These are phyloP conservation scores for Metschnikowia aberdeeniae DNA, from an alignment of 805 yeast genomes.

Conservation along the genomic window DNA sequence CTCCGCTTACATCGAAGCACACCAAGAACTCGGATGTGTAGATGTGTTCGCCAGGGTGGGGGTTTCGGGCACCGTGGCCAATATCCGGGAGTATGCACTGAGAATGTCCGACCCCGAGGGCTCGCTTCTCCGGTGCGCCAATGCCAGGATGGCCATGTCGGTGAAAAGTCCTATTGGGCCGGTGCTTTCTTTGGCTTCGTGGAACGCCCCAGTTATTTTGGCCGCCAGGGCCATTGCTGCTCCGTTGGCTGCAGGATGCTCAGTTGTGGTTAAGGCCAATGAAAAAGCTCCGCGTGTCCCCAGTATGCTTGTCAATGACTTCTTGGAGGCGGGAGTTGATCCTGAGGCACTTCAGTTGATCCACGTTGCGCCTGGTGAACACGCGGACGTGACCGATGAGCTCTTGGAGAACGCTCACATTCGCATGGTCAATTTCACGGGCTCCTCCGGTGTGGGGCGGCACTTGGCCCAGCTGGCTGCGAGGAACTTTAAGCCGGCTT, in stretches of 20 bases:
- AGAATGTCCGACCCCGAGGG: slow-evolving; percentile 18
- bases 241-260: slow-evolving; percentile 48
- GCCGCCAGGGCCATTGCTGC: slow-evolving; percentile 37
- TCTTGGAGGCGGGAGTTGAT: slow-evolving; percentile 40
- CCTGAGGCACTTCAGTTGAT: slow-evolving; percentile 31
- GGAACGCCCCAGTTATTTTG: slow-evolving; percentile 47
- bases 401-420: slow-evolving; percentile 26
- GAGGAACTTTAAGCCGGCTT: slow-evolving; percentile 34
- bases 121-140: slow-evolving; percentile 9
- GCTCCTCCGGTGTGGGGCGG: slow-evolving; percentile 40
- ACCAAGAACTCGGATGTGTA: slow-evolving; percentile 10
- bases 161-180: slow-evolving; percentile 42
- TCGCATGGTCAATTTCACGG: slow-evolving; percentile 43
- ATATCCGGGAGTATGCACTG: slow-evolving; percentile 11
- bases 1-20: slow-evolving; percentile 9
- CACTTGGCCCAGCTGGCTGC: slow-evolving; percentile 36
- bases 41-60: slow-evolving; percentile 6
- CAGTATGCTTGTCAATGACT: slow-evolving; percentile 29
- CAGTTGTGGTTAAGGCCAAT: slow-evolving; percentile 40
- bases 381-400: slow-evolving; percentile 20
- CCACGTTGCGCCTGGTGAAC: slow-evolving; percentile 25
- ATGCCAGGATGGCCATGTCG: slow-evolving; percentile 24
- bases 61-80: slow-evolving; percentile 10
- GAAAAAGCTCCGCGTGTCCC: slow-evolving; percentile 36
- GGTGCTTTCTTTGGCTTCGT: slow-evolving; percentile 43